These are phyloP conservation scores for Kluyveromyces sp. DNA, from an alignment of 1,139 yeast genomes.

Conservation along the genomic window DNA sequence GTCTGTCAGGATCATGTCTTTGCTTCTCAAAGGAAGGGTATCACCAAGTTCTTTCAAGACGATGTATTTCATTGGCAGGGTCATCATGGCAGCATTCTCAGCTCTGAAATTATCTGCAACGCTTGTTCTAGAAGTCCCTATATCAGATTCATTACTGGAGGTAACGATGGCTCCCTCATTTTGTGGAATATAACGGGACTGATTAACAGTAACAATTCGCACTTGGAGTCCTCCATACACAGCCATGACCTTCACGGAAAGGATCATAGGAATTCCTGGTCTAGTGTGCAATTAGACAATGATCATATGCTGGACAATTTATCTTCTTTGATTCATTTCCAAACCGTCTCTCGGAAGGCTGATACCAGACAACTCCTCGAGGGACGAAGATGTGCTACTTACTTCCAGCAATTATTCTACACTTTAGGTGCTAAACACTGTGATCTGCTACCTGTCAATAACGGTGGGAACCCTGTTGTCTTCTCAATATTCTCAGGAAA, in stretches of 20 bases:
- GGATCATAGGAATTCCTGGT: constrained; percentile 6
- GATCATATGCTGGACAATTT: constrained; percentile 61
- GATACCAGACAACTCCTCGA: constrained; percentile 56
- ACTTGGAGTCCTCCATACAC: constrained; percentile 1
- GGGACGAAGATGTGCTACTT: constrained; percentile 81
- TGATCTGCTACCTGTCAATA: constrained; percentile 60
- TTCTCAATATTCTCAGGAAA: constrained; percentile 60
- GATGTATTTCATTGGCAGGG: constrained; percentile 35
- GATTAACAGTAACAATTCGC: constrained; percentile 7
- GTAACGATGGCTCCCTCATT: constrained; percentile 51
- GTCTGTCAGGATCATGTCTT: constrained; percentile 37
- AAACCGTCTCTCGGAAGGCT: constrained; percentile 72
- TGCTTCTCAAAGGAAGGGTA: constrained; percentile 39
- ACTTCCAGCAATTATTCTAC: constrained; percentile 53
- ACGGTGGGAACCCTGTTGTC: constrained; percentile 75
- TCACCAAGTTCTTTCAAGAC: constrained; percentile 44
- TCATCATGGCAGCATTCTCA: constrained; percentile 35
- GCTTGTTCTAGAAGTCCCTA: constrained; percentile 16
- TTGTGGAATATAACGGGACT: constrained; percentile 47
- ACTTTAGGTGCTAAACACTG: constrained; percentile 68
- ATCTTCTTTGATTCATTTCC: constrained; percentile 54
- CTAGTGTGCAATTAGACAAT: constrained; percentile 34
- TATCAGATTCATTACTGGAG: constrained; percentile 46
- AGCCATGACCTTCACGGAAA: not conserved
- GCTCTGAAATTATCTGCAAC: constrained; percentile 31